Evolutionary conservation across 352 stramenopile genomes (phyloP).

Genomic region (Phytophthora fragariae): DNA sequence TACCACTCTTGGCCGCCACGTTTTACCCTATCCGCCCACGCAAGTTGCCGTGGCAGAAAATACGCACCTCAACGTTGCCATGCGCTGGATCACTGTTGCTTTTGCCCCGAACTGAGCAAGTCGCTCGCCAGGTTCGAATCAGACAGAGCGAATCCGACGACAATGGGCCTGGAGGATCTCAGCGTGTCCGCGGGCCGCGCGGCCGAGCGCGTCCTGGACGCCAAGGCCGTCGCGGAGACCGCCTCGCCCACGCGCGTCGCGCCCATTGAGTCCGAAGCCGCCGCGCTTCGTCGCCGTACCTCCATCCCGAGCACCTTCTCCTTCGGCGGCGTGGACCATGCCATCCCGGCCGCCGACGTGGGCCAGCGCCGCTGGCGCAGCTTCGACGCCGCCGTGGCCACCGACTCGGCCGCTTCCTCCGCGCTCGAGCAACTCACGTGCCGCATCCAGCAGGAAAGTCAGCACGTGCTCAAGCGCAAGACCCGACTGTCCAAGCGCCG

Average conservation of each 20-base stretch:
- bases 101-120: conserved; percentile 10
- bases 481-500: conserved; percentile 50
- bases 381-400: conserved; percentile 51
- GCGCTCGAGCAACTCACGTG: conserved; percentile 52
- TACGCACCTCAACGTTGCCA: conserved; percentile 21
- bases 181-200: conserved; percentile 1
- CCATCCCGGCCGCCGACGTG: conserved; percentile 19
- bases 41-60: not conserved
- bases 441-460: conserved; percentile 64
- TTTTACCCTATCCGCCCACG: conserved; percentile 20
- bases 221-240: conserved; percentile 17
- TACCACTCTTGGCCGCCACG: conserved; percentile 28
- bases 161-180: conserved; percentile 40
- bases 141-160: conserved; percentile 6
- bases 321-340: conserved; percentile 41
- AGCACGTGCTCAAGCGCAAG: conserved; percentile 50
- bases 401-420: conserved; percentile 28
- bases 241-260: not conserved
- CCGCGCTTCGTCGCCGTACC: conserved; percentile 53
- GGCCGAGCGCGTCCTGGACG: conserved; percentile 29
- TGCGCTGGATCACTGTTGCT: conserved; percentile 22
- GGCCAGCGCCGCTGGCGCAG: conserved; percentile 69
- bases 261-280: conserved; percentile 38
- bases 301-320: conserved; percentile 75
- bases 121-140: not conserved